A percentile compares a stretch with the other conserved stretches of the same genome.
Evolutionary conservation across 2,329 filamentous ascomycete species (phyloP).

Genomic region (Atkinsonella texensis): DNA sequence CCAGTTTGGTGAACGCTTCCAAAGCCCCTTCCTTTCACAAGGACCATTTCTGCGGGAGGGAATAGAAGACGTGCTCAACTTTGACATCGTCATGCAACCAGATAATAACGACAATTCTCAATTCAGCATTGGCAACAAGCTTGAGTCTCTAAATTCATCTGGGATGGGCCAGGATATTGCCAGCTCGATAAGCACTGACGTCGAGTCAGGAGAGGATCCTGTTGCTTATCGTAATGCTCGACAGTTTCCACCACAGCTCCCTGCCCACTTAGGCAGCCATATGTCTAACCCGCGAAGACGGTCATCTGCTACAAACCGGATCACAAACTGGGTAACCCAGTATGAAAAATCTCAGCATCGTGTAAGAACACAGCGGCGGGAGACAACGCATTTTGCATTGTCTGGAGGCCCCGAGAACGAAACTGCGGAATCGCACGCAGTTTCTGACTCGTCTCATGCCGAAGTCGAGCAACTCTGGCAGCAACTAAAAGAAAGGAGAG

Average conservation of each 20-base stretch:
- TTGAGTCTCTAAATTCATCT: not conserved
- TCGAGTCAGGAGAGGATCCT: constrained; percentile 17
- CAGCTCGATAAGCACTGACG: constrained; percentile 9
- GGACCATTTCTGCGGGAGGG: not conserved
- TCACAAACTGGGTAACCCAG: constrained; percentile 22
- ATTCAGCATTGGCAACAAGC: not conserved
- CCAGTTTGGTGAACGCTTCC: not conserved
- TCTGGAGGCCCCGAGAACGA: constrained; percentile 7
- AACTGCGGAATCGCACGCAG: not conserved
- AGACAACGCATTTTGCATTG: constrained; percentile 2
- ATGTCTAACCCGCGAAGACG: constrained; percentile 13
- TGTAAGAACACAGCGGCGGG: constrained; percentile 9
- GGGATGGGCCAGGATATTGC: constrained; percentile 1
- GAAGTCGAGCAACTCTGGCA: constrained; percentile 24
- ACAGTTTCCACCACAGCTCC: constrained; percentile 21
- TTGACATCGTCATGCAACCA: not conserved
- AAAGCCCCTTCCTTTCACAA: not conserved
- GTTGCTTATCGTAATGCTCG: constrained; percentile 18
- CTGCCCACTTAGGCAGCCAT: constrained; percentile 13
- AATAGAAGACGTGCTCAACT: not conserved
- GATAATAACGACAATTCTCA: not conserved
- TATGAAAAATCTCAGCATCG: constrained; percentile 18
- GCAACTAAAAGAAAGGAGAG: constrained; percentile 22
- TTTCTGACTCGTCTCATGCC: constrained; percentile 14
- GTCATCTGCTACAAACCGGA: constrained; percentile 19